Base-by-base conservation (phyloP, 1,139 yeast species). In the Taphrina flavorubra region DNA sequence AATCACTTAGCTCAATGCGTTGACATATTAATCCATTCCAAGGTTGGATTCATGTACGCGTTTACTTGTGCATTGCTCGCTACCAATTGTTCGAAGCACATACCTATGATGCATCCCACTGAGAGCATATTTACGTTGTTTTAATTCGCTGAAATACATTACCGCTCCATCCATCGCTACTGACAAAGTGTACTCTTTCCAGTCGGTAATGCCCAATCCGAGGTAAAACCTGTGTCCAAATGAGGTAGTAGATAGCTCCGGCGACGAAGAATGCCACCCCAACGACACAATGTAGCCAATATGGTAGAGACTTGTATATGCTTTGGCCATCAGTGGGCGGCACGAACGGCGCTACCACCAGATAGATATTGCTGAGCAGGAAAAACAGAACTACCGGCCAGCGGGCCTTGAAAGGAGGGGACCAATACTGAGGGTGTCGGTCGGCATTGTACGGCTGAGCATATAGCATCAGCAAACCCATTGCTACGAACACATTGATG, bases 301-400 rank as follows among this genome's bases (percentile, higher is more conserved):
- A 90, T 51, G 95, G 96, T 74, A 89, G 80, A 68, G 77, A 74
- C 59, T 85, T 79, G 82, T 89, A 90, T 70, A 88, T 92, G 62
- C 82, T 81, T 79, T 88, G 89, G 51, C 72, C 74, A 46, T 88
- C 89, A 51, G 76, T 80, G 65, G 96, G 59, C 0, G 59, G 59
- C 14, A 90, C 83, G 77, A 88, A 90, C 68, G 97, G 97, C 58
- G 96, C 94, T 70, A 85, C 84, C 69, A 89, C 83, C 76, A 90
- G 81, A 76, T 89, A 90, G 37, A 88, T 75, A 20, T 92, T 88
- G 8, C 92, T 83, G 68, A 89, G 78, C 69, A 85, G 82, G 79
- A 90, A 90, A 79, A 88, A 89, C 0, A 81, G 56, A 13, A 85
- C 84, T 51, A 89, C 87, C 13, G 88, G 86, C 61, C 86, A 77